Percentiles rank a stretch among this genome's conserved stretches.
These are phyloP conservation scores for Pseudodiploospora longispora DNA, from an alignment of 2,329 filamentous ascomycete genomes.

Conservation along the genomic window DNA sequence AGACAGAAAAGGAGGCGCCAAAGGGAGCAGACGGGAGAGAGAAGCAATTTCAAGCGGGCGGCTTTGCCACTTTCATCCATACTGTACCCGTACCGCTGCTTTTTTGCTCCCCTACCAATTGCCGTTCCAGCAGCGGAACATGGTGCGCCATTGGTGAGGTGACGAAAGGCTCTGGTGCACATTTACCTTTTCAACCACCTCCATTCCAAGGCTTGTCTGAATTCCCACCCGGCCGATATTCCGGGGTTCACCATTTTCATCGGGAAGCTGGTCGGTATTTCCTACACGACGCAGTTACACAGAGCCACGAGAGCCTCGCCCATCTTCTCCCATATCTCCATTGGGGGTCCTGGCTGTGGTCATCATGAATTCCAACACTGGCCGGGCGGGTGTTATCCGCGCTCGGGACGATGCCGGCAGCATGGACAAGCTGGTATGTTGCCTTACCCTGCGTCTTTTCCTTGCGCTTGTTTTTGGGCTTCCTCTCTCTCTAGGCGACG, in stretches of 20 bases:
- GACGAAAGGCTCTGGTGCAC: slow-evolving; percentile 7
- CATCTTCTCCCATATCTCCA: slow-evolving; percentile 15
- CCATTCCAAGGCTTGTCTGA: neutral
- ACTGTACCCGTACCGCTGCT: slow-evolving; percentile 1
- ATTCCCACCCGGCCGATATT: slow-evolving; percentile 5
- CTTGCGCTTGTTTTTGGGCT: neutral
- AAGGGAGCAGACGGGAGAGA: neutral
- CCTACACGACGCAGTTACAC: slow-evolving; percentile 27
- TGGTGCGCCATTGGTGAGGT: slow-evolving; percentile 6
- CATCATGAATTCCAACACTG: slow-evolving; percentile 36
- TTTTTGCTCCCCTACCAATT: neutral
- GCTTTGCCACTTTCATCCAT: neutral
- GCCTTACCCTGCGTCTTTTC: slow-evolving; percentile 1
- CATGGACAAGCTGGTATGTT: slow-evolving; percentile 53
- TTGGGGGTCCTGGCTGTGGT: slow-evolving; percentile 4
- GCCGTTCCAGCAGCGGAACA: slow-evolving; percentile 1
- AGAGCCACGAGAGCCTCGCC: slow-evolving; percentile 19
- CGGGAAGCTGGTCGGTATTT: slow-evolving; percentile 17
- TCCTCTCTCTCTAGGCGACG: neutral
- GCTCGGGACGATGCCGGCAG: slow-evolving; percentile 42
- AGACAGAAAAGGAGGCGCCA: neutral
- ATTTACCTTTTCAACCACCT: slow-evolving; percentile 1
- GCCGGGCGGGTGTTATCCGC: slow-evolving; percentile 50
- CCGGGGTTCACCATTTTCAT: slow-evolving; percentile 6
- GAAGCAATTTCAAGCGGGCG: too few species aligned